Evolutionary conservation across 1,139 yeast genomes (phyloP), one percentile per base, ranked within the genome.

Genomic region (Debaryomyces singareniensis): DNA sequence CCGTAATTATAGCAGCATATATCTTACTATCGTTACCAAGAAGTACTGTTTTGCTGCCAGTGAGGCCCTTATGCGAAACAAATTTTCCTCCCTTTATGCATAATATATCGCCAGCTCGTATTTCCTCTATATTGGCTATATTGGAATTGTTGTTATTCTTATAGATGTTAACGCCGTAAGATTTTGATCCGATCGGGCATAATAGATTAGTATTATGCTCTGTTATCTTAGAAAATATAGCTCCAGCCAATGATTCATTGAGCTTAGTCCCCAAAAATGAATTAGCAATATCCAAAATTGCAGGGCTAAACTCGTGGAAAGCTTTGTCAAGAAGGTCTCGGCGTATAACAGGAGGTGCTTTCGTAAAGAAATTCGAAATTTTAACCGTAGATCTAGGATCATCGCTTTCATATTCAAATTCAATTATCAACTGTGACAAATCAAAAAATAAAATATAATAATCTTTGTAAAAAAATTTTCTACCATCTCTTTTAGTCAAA

Each of bases 71-170:
- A 43, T 79, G 85, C 5, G 78, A 73, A 35, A 72, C 76, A 56
- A 89, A 87, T 37, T 71, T 71, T 6, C 87, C 95, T 35, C 76
- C 75, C 44, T 79, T 74, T 40, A 86, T 71, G 37, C 86, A 81
- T 28, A 86, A 58, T 12, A 91, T 66, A 51, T 91, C 97, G 35
- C 98, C 98, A 0, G 93, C 78, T 30, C 72, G 69, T 34, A 86
- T 72, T 27, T 77, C 84, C 33, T 78, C 91, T 20, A 61, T 44
- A 40, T 72, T 74, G 13, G 69, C 63, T 10, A 77, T 72, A 24
- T 77, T 77, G 29, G 72, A 65, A 35, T 57, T 58, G 41, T 55
- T 58, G 32, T 43, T 37, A 36, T 53, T 59, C 43, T 68, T 62
- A 53, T 82, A 85, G 28, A 89, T 65, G 2, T 78, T 64, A 1